phyloP scores from a whole-genome alignment of 257 asterid species.

The Osmanthus fragrans region DNA sequence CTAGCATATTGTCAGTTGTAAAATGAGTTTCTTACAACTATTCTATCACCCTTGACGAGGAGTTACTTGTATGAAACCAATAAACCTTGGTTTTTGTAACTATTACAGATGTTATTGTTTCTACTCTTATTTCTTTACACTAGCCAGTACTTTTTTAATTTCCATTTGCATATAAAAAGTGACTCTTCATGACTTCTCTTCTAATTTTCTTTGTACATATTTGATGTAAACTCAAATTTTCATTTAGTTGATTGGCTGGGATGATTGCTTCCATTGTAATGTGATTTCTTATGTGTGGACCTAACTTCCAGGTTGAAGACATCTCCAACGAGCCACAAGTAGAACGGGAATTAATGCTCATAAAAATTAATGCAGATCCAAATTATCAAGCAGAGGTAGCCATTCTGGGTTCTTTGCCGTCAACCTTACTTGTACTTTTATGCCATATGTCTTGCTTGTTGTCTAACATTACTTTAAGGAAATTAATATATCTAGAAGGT shows the following conservation, averaged over 20 bases:
- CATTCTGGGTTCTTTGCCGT: slow-evolving; percentile 19
- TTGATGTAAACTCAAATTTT: slow-evolving; percentile 1
- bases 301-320: slow-evolving; percentile 71
- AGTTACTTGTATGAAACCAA: too few relatives aligned
- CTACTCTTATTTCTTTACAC: background rate
- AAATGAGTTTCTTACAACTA: slow-evolving; percentile 6
- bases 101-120: slow-evolving; percentile 12
- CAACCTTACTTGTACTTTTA: background rate
- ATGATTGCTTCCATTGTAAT: slow-evolving; percentile 6
- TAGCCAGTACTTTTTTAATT: background rate
- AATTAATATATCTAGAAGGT: background rate
- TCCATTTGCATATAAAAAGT: background rate
- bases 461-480: slow-evolving; percentile 1
- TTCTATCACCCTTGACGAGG: too few relatives aligned
- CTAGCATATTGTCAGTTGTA: background rate
- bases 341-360: slow-evolving; percentile 94
- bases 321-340: slow-evolving; percentile 93
- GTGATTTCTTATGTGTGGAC: slow-evolving; percentile 21
- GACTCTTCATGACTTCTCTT: slow-evolving; percentile 12
- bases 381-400: slow-evolving; percentile 68
- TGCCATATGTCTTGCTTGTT: slow-evolving; percentile 4
- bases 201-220: background rate
- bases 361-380: slow-evolving; percentile 87
- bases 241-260: background rate
- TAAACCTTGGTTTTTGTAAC: background rate